Conservation (phyloP, 805 yeast species). For the Saccharomycopsis schoenii region DNA sequence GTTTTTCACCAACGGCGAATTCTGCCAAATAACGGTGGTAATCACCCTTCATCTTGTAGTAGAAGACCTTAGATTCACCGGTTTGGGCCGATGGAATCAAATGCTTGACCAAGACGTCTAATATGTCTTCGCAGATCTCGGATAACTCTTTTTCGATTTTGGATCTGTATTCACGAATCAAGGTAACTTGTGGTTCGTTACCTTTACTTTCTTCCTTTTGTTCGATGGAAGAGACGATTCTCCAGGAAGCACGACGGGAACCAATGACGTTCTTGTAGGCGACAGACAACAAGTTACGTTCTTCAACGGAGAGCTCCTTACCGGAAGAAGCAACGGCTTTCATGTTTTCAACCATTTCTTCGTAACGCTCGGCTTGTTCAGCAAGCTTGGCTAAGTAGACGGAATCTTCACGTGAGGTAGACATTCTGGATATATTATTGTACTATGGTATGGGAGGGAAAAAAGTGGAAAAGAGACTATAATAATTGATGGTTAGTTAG, state of each 20-base stretch:
- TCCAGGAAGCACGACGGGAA: slow-evolving; percentile 99
- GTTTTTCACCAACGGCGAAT: slow-evolving; percentile 83
- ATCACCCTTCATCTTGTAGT: slow-evolving; percentile 99
- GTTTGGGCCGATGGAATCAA: slow-evolving; percentile 90
- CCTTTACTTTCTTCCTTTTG: slow-evolving; percentile 97
- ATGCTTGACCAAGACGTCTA: slow-evolving; percentile 78
- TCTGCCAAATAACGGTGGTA: slow-evolving; percentile 98
- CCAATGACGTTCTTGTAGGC: slow-evolving; percentile 98
- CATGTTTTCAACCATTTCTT: slow-evolving; percentile 99
- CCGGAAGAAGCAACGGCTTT: slow-evolving; percentile 94
- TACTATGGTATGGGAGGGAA: background rate
- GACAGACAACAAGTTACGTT: slow-evolving; percentile 92
- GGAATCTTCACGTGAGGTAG: slow-evolving; percentile 92
- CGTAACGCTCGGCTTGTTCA: slow-evolving; percentile 99
- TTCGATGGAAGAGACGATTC: slow-evolving; percentile 96
- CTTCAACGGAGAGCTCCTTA: slow-evolving; percentile 93
- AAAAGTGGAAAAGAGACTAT: background rate
- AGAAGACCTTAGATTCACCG: slow-evolving; percentile 96
- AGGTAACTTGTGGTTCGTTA: slow-evolving; percentile 77
- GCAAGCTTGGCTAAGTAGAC: slow-evolving; percentile 97
- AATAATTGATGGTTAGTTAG: background rate
- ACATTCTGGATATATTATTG: slow-evolving; percentile 33
- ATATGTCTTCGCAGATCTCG: slow-evolving; percentile 88
- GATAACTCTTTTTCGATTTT: slow-evolving; percentile 90
- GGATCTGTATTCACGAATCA: slow-evolving; percentile 89